Evolutionary conservation across 306 rosid species (phyloP).

Genomic region (Morella rubra): DNA sequence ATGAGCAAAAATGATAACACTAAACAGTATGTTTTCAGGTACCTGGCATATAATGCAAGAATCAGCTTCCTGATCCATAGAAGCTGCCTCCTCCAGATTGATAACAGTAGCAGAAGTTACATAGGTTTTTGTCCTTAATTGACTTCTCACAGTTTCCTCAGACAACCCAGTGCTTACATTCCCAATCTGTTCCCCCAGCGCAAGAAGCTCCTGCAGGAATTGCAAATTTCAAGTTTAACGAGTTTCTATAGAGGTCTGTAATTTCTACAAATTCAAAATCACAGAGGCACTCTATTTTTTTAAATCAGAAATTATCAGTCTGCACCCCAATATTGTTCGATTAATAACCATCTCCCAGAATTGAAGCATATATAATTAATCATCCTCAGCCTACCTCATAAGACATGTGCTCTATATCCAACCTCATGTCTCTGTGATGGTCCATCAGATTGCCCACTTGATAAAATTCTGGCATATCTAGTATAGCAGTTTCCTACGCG

Average conservation of each 20-base stretch:
- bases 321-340: too few species aligned
- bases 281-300: neutral
- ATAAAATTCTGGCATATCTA: slow-evolving; percentile 55
- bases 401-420: slow-evolving; percentile 98
- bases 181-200: slow-evolving; percentile 92
- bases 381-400: slow-evolving; percentile 67
- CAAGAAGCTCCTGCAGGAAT: slow-evolving; percentile 81
- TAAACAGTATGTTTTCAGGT: slow-evolving; percentile 16
- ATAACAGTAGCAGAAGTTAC: slow-evolving; percentile 27
- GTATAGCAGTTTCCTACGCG: slow-evolving; percentile 76
- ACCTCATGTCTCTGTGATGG: slow-evolving; percentile 89
- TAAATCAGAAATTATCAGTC: too few species aligned
- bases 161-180: slow-evolving; percentile 81
- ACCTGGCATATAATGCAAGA: slow-evolving; percentile 96
- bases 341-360: neutral
- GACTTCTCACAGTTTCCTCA: slow-evolving; percentile 55
- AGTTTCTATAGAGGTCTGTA: neutral
- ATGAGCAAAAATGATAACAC: neutral
- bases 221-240: slow-evolving; percentile 28
- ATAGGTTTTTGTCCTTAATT: slow-evolving; percentile 53
- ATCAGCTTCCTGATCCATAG: slow-evolving; percentile 55
- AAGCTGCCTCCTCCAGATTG: slow-evolving; percentile 55
- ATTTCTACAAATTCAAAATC: slow-evolving; percentile 3
- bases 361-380: slow-evolving; percentile 16
- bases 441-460: slow-evolving; percentile 63